Evolutionary conservation across 208 protist species (phyloP), one percentile per base, ranked within the genome.

Genomic region (Wallacemonas sp.): DNA sequence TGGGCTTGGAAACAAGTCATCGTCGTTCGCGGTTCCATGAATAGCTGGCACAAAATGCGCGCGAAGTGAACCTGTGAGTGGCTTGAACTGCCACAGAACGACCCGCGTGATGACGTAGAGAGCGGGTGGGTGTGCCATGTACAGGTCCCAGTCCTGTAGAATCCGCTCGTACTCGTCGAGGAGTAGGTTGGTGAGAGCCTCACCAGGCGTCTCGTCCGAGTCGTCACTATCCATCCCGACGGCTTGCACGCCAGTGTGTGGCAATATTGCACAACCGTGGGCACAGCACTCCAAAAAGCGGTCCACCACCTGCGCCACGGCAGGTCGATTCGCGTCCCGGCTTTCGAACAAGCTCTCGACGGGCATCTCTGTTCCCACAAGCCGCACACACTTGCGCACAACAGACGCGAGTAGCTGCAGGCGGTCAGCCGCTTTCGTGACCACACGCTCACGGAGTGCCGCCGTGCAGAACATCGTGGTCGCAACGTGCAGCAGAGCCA

Each of bases 91-190:
- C 87, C 90, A 96, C 3, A 84, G 17, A 19, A 93, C 62, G 32
- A 89, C 66, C 0, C 90, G 79, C 21, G 81, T 71, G 15, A 90
- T 26, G 15, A 92, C 86, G 69, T 96, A 96, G 33, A 96, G 68
- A 12, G 66, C 71, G 24, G 90, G 59, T 13, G 87, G 83, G 73
- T 96, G 90, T 4, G 85, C 53, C 57, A 77, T 79, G 74, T 93
- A 96, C 29, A 83, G 68, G 46, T 93, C 87, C 87, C 90, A 96
- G 68, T 93, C 85, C 32, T 79, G 59, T 38, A 96, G 57, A 12
- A 81, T 66, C 21, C 38, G 67, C 34, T 89, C 81, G 44, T 78
- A 89, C 39, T 86, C 75, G 50, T 79, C 79, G 37, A 93, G 74
- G 36, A 95, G 65, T 3, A 55, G 60, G 39, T 88, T 89, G 0